Conservation (phyloP, 768 basidiomycete genomes). For the Hericium coralloides region DNA sequence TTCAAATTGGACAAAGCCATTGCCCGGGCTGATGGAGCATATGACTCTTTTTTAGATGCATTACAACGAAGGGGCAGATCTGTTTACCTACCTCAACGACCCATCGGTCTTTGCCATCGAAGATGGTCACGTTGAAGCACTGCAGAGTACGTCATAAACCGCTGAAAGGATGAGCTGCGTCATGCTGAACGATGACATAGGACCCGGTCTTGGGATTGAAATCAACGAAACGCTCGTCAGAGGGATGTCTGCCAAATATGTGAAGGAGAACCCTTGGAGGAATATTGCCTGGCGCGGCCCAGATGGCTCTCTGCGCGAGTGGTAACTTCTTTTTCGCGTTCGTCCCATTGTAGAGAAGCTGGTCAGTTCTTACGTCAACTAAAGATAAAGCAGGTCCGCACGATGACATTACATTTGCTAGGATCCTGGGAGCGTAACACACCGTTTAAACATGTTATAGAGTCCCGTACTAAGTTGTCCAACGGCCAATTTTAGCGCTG, state of each 20-base stretch:
- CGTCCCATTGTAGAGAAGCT: too few relatives aligned
- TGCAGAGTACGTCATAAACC: conserved; percentile 24
- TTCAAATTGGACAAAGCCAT: too few relatives aligned
- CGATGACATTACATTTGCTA: too few relatives aligned
- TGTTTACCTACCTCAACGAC: conserved; percentile 49
- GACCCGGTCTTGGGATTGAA: conserved; percentile 51
- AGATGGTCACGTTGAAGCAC: conserved; percentile 39
- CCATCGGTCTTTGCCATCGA: conserved; percentile 43
- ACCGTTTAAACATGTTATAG: too few relatives aligned
- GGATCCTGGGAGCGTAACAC: too few relatives aligned
- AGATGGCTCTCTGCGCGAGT: conserved; percentile 46
- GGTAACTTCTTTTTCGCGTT: conserved; percentile 23
- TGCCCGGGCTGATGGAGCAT: too few relatives aligned
- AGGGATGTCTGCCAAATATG: conserved; percentile 25
- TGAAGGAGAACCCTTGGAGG: conserved; percentile 31
- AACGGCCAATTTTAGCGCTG: too few relatives aligned
- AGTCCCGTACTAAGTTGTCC: too few relatives aligned
- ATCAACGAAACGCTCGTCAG: conserved; percentile 51
- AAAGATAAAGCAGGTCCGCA: too few relatives aligned
- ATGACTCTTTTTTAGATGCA: conserved; percentile 41
- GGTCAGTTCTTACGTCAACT: too few relatives aligned
- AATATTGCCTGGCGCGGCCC: conserved; percentile 48
- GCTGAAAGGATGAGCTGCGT: neutral
- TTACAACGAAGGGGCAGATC: conserved; percentile 54
- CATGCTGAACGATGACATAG: conserved; percentile 17